phyloP scores from a whole-genome alignment of 306 rosid species.

The Leucaena leucocephala region DNA sequence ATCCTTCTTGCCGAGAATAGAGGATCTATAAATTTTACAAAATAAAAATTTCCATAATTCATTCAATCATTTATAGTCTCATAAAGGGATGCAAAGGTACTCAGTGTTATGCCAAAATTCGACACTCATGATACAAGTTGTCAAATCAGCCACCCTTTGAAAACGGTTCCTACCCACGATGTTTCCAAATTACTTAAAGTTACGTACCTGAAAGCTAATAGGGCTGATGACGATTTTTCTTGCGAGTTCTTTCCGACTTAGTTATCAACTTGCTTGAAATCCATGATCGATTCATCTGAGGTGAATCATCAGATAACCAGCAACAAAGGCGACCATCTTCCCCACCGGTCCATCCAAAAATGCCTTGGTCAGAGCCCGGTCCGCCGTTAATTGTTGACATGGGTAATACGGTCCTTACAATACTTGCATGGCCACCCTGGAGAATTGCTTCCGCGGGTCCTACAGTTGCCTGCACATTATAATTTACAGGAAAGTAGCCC shows the following conservation, averaged over 20 bases:
- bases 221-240: slow-evolving; percentile 71
- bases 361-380: slow-evolving; percentile 47
- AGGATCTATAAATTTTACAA: no score
- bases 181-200: neutral
- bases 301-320: slow-evolving; percentile 73
- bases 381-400: slow-evolving; percentile 51
- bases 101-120: neutral
- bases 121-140: neutral
- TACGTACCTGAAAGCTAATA: slow-evolving; percentile 45
- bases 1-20: neutral
- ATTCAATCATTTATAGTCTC: neutral
- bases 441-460: slow-evolving; percentile 86
- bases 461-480: slow-evolving; percentile 44
- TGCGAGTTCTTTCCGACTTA: slow-evolving; percentile 54
- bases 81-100: neutral
- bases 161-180: neutral
- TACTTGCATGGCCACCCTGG: slow-evolving; percentile 75
- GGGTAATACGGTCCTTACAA: slow-evolving; percentile 74
- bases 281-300: slow-evolving; percentile 64
- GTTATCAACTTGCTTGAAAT: slow-evolving; percentile 66
- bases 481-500: slow-evolving; percentile 82
- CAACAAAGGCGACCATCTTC: slow-evolving; percentile 96
- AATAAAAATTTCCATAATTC: neutral
- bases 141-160: neutral
- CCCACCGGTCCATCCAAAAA: slow-evolving; percentile 96